Evolutionary conservation across 129 eudicot genomes (phyloP), one percentile per base, ranked within the genome.

Genomic region (Helianthus annuus): DNA sequence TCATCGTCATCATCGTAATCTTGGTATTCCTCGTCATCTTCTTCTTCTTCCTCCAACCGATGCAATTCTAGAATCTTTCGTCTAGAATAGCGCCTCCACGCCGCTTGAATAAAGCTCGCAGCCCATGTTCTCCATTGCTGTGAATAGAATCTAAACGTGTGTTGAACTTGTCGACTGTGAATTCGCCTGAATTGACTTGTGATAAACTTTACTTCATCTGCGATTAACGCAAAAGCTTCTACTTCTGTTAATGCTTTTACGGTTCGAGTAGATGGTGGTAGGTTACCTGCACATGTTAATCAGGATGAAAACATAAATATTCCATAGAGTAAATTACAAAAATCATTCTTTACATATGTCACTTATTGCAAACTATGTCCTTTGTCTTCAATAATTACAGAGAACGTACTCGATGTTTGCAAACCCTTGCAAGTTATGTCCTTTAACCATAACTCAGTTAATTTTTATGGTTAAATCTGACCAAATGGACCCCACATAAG

Each of bases 71-170:
- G 48, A 27, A 70, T 24, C 69, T 85, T 92, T 69, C 97, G 78
- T 42, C 96, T 83, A 0, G 84, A 76, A 74, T 84, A 75, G 55
- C 96, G 69, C 17, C 97, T 61, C 96, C 97, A 92, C 2, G 96
- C 91, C 4, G 97, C 97, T 55, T 92, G 97, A n/a, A 92, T 92
- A 46, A 86, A 92, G 55, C 86, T 84, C 12, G 96, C 89, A 3
- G 94, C 97, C 97, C 97, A 92, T 27, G 96, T 92, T 77, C 97
- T 77, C 97, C 97, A 89, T 64, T 89, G 97, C 61, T 91, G 97
- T 0, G 97, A 91, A 72, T 91, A 91, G 48, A 86, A 91, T 3
- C 97, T 78, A 70, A 89, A 89, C 1, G 97, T 89, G 63, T 92
- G 97, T 74, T 92, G 97, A 46, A 92, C 94, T 61, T 92, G 96